Evolutionary conservation across 2,329 filamentous ascomycete species (phyloP).

Genomic region (Davidsoniella neocaledoniae): DNA sequence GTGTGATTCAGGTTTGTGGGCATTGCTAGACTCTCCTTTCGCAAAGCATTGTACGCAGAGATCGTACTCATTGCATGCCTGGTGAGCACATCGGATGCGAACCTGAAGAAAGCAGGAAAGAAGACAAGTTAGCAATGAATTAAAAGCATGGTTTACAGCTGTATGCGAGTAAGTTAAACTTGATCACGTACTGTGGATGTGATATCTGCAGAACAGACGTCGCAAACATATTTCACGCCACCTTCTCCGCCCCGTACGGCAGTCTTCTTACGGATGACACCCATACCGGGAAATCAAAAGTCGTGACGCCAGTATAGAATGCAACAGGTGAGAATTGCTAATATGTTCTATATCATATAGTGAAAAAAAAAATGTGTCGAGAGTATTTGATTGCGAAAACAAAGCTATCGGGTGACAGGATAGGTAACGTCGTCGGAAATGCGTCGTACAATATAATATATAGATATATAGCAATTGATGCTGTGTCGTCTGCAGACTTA

Average conservation of each 20-base stretch:
- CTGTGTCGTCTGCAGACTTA: too few species aligned
- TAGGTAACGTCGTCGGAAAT: too few species aligned
- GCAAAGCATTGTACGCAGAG: constrained; percentile 92
- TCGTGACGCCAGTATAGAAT: neutral
- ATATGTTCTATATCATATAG: too few species aligned
- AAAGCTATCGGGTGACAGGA: too few species aligned
- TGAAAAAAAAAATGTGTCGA: too few species aligned
- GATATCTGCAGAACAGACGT: constrained; percentile 90
- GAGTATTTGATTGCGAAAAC: too few species aligned
- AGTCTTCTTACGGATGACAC: constrained; percentile 91
- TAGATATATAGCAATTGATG: too few species aligned
- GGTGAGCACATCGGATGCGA: constrained; percentile 78
- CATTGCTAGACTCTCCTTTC: constrained; percentile 60
- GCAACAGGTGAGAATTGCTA: neutral
- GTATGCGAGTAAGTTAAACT: constrained; percentile 1
- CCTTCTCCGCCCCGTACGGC: constrained; percentile 71
- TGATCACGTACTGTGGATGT: constrained; percentile 66
- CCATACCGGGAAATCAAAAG: constrained; percentile 38
- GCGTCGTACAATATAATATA: too few species aligned
- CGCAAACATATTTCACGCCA: constrained; percentile 90
- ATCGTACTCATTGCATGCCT: constrained; percentile 81
- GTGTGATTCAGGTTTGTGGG: constrained; percentile 75
- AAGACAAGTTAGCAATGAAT: neutral
- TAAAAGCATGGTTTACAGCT: neutral
- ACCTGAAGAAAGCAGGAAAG: constrained; percentile 38